phyloP scores from a whole-genome alignment of 2,329 filamentous ascomycete species.

The Paraphaeosphaeria sporulosa region DNA sequence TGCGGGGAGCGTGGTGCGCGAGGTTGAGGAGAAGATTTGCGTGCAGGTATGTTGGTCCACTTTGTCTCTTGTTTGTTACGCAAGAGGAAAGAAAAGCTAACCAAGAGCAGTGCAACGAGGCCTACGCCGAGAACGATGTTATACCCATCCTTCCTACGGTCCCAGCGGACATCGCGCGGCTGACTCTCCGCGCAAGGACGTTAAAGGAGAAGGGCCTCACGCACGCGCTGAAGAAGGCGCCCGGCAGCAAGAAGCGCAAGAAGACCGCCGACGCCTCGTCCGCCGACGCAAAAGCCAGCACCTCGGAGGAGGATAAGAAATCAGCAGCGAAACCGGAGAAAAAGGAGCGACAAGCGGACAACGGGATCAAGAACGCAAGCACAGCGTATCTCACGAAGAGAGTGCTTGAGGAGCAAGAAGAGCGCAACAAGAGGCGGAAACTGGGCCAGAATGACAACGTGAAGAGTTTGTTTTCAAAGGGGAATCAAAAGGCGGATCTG shows the following conservation, averaged over 20 bases:
- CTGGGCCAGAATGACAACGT: slow-evolving; percentile 63
- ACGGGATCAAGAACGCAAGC: slow-evolving; percentile 84
- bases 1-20: slow-evolving; percentile 82
- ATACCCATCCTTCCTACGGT: slow-evolving; percentile 81
- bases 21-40: slow-evolving; percentile 73
- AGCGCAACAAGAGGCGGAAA: slow-evolving; percentile 79
- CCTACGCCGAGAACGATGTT: slow-evolving; percentile 76
- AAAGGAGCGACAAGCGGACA: slow-evolving; percentile 26
- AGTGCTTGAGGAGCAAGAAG: slow-evolving; percentile 86
- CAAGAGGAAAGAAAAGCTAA: slow-evolving; percentile 22
- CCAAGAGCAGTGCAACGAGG: slow-evolving; percentile 70
- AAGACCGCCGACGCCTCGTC: slow-evolving; percentile 64
- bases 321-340: slow-evolving; percentile 31
- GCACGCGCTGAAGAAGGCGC: slow-evolving; percentile 85
- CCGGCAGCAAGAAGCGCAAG: slow-evolving; percentile 74
- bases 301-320: slow-evolving; percentile 18
- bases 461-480: slow-evolving; percentile 56
- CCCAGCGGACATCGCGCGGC: slow-evolving; percentile 72
- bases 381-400: slow-evolving; percentile 86
- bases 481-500: slow-evolving; percentile 41
- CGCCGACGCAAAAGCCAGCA: slow-evolving; percentile 13
- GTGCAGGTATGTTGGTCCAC: slow-evolving; percentile 61
- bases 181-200: slow-evolving; percentile 72
- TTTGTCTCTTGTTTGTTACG: too few relatives aligned
- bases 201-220: slow-evolving; percentile 76